Percentiles rank a stretch among this genome's conserved stretches.
phyloP scores from a whole-genome alignment of 108 stramenopile species.

The Cyclotella baltica region DNA sequence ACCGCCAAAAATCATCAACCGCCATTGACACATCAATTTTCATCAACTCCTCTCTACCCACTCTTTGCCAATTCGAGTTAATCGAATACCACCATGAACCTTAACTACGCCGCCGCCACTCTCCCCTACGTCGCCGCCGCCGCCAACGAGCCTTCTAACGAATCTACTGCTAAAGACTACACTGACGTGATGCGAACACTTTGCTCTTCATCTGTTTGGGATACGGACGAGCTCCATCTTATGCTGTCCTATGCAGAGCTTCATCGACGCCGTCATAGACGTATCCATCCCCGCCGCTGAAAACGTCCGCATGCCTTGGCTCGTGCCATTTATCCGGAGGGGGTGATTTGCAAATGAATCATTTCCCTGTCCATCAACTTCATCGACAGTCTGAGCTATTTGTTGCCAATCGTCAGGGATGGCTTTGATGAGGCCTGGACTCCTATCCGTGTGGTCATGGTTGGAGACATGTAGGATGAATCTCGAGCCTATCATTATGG shows the following conservation, averaged over 20 bases:
- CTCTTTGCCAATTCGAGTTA: no score
- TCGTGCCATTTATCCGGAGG: conserved; percentile 64
- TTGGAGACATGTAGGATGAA: conserved; percentile 90
- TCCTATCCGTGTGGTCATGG: conserved; percentile 79
- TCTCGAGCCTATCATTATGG: conserved; percentile 81
- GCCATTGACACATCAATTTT: no score
- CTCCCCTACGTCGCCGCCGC: background rate
- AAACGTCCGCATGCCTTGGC: conserved; percentile 61
- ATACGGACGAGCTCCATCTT: background rate
- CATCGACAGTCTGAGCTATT: conserved; percentile 81
- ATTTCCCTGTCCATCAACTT: conserved; percentile 76
- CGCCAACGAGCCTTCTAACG: no score
- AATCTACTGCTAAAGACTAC: background rate
- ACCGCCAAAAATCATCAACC: no score
- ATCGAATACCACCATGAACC: no score
- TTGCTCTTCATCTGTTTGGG: background rate
- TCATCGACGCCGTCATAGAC: conserved; percentile 65
- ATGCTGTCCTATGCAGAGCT: no score
- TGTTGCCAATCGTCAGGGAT: conserved; percentile 88
- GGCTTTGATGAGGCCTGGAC: conserved; percentile 90
- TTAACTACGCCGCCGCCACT: no score
- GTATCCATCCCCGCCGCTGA: conserved; percentile 20
- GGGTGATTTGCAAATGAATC: conserved; percentile 69
- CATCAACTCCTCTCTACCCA: no score
- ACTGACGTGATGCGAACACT: background rate